Conservation (phyloP, 2,329 filamentous ascomycete genomes). For the Trichoderma sp. region DNA sequence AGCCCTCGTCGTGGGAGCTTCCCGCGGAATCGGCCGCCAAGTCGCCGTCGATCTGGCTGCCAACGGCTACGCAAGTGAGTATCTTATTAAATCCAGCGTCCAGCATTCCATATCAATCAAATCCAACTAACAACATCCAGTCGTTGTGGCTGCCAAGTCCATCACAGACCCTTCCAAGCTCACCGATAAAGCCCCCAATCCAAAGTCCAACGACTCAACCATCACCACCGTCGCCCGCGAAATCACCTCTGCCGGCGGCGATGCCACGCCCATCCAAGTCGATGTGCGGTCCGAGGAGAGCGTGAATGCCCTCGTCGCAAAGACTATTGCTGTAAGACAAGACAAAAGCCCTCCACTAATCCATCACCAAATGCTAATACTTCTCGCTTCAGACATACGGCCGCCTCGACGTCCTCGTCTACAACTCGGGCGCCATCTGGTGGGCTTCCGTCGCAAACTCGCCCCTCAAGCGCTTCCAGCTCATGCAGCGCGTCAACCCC, state of each 20-base stretch:
- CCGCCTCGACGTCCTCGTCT: constrained; percentile 71
- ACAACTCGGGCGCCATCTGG: constrained; percentile 85
- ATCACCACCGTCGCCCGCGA: constrained; percentile 78
- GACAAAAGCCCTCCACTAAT: background rate
- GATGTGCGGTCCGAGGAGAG: constrained; percentile 66
- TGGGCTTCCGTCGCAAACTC: constrained; percentile 74
- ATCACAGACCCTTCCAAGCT: constrained; percentile 60
- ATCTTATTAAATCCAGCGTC: background rate
- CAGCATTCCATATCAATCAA: background rate
- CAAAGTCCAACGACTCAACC: constrained; percentile 71
- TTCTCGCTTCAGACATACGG: constrained; percentile 46
- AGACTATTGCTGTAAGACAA: constrained; percentile 47
- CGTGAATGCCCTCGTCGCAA: constrained; percentile 57
- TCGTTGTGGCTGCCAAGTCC: constrained; percentile 75
- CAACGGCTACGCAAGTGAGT: constrained; percentile 65
- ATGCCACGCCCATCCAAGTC: constrained; percentile 64
- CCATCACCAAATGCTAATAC: background rate
- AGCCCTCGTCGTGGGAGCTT: constrained; percentile 72
- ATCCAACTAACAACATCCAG: constrained; percentile 40
- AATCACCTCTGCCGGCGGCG: constrained; percentile 63
- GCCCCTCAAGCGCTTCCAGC: constrained; percentile 71
- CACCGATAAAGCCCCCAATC: constrained; percentile 64
- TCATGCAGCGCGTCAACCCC: constrained; percentile 73
- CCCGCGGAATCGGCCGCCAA: constrained; percentile 77
- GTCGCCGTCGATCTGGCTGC: constrained; percentile 74